Base-by-base conservation (phyloP, 768 basidiomycete species). In the Tylopilus vinaceipallidus region DNA sequence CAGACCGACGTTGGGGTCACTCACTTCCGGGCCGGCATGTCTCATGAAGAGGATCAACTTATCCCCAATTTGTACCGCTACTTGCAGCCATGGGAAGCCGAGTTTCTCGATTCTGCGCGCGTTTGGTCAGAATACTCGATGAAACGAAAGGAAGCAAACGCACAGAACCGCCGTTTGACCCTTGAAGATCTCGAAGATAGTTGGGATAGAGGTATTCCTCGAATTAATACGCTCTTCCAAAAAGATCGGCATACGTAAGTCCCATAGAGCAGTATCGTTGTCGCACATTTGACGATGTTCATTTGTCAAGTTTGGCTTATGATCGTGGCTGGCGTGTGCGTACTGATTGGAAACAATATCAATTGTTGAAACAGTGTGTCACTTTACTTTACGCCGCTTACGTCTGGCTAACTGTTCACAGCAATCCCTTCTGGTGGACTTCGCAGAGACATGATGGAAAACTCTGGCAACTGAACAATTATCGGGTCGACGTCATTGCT, bases 351-450 rank as follows among this genome's bases (percentile, higher is more conserved):
- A 97, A 98, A 70, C 93, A 95, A 66, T 98, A 97, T 67, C 94
- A 97, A 61, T 70, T 95, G 9, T 74, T 93, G 49, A 94, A 94
- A 67, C 88, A 93, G 90, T 90, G 55, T 59, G 86, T 74, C 4
- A 2, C 7, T 42, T 23, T 35, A 29, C 19, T 17, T 49, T 45
- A 35, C 30, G 17, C 27, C 17, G 8, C 6, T 23, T 8, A 29
- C 39, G 49, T 10, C 36, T 9, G 16, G 35, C 49, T 70, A 8
- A 66, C 36, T 37, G n/a, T 27, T 19, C 49, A 4, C 56, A 91
- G 88, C 66, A 97, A 97, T 63, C 97, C 95, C 1, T 98, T 98
- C 83, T 94, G 91, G 91, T 99, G 97, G 97, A 98, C 95, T 8
- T 93, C 89, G 8, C 95, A 98, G 65, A 83, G 97, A 6, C 95